Conservation (phyloP, 805 yeast species). For the Spathaspora passalidarum region DNA sequence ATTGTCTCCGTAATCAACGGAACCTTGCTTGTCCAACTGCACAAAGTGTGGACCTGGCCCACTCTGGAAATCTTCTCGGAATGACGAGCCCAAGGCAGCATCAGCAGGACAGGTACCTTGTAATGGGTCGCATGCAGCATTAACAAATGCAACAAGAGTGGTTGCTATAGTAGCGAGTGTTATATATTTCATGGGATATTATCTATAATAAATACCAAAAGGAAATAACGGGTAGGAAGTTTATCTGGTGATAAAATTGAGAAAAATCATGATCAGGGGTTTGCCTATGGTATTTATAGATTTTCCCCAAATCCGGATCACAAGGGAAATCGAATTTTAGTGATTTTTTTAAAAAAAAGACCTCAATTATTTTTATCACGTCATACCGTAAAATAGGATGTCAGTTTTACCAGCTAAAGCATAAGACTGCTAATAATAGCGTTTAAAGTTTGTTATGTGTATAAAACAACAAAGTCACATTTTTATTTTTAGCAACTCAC, state of each 20-base stretch:
- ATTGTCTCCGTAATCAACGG: conserved; percentile 25
- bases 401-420: too few relatives aligned
- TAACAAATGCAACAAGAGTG: neutral
- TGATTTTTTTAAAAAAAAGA: neutral
- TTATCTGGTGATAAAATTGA: too few relatives aligned
- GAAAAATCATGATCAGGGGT: too few relatives aligned
- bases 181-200: neutral
- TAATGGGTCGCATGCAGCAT: conserved; percentile 28
- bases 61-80: conserved; percentile 24
- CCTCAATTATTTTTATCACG: neutral
- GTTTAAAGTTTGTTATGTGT: neutral
- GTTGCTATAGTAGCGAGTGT: conserved; percentile 5
- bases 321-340: neutral
- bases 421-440: neutral
- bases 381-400: neutral
- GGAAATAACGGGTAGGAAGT: too few relatives aligned
- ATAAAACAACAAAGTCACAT: neutral
- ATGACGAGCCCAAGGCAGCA: conserved; percentile 26
- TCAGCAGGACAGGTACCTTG: conserved; percentile 24
- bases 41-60: conserved; percentile 18
- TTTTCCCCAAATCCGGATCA: neutral
- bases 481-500: neutral
- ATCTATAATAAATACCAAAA: too few relatives aligned
- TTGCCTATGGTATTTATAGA: neutral
- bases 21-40: conserved; percentile 18